Conservation (phyloP, 352 stramenopile species). For the Elongisporangium prolatum region DNA sequence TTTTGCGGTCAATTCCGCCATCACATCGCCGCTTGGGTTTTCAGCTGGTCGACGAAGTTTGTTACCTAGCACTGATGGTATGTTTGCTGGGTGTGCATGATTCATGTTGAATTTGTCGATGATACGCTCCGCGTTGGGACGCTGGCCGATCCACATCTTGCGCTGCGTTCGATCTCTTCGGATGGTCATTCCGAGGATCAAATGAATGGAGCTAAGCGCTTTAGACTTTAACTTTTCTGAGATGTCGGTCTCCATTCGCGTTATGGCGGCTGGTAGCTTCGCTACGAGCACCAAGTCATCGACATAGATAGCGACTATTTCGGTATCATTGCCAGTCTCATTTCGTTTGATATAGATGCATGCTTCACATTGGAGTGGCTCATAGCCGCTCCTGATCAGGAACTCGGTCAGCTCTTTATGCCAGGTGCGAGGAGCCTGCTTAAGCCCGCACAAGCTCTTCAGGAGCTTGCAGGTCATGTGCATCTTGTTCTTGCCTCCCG, state of each 20-base stretch:
- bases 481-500: too few species aligned
- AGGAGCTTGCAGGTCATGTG: too few species aligned
- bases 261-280: not conserved
- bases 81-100: not conserved
- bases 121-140: not conserved
- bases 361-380: slow-evolving; percentile 4
- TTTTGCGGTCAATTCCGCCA: not conserved
- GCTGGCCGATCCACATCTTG: slow-evolving; percentile 13
- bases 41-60: too few species aligned
- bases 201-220: slow-evolving; percentile 6
- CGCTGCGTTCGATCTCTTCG: not conserved
- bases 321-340: not conserved
- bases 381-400: slow-evolving; percentile 1
- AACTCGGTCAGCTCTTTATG: slow-evolving; percentile 2
- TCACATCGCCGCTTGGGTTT: slow-evolving; percentile 7
- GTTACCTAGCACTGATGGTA: slow-evolving; percentile 1
- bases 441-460: too few species aligned
- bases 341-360: slow-evolving; percentile 6
- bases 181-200: slow-evolving; percentile 6
- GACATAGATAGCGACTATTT: slow-evolving; percentile 12
- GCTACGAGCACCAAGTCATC: slow-evolving; percentile 11
- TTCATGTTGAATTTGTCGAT: slow-evolving; percentile 13
- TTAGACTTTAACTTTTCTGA: slow-evolving; percentile 5
- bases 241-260: not conserved
- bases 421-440: too few species aligned